phyloP scores from a whole-genome alignment of 2,329 filamentous ascomycete species.

The Cladophialophora bantiana region DNA sequence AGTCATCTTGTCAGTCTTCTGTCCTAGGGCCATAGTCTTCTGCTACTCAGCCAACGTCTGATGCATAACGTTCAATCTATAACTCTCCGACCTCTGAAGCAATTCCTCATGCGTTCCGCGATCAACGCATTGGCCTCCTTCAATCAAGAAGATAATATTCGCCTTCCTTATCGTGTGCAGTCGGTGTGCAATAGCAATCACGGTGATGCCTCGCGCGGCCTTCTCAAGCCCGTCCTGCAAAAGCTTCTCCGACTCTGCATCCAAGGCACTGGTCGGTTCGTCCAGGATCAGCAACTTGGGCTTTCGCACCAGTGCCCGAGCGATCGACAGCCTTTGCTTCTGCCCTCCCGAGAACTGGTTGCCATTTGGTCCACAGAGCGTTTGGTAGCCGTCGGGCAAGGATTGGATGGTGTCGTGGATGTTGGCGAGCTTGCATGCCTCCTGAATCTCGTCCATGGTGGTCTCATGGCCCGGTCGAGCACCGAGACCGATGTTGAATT shows the following conservation, averaged over 20 bases:
- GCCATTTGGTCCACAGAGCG: constrained; percentile 62
- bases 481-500: constrained; percentile 86
- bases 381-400: constrained; percentile 60
- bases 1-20: neutral
- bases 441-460: constrained; percentile 73
- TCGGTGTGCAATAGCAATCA: constrained; percentile 53
- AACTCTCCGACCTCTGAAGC: constrained; percentile 72
- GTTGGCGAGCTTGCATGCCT: constrained; percentile 71
- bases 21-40: neutral
- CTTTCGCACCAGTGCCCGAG: constrained; percentile 62
- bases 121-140: constrained; percentile 78
- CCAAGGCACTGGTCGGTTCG: constrained; percentile 67
- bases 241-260: constrained; percentile 60
- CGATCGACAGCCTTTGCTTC: constrained; percentile 65
- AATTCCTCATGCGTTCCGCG: constrained; percentile 78
- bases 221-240: constrained; percentile 53
- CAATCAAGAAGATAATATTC: constrained; percentile 78
- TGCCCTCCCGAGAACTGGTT: constrained; percentile 65
- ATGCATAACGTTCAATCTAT: constrained; percentile 51
- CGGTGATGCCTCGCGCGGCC: constrained; percentile 61
- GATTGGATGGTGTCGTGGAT: constrained; percentile 59
- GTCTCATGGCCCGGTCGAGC: constrained; percentile 63
- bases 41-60: constrained; percentile 24
- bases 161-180: constrained; percentile 60
- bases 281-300: constrained; percentile 66